Evolutionary conservation across 2,329 filamentous ascomycete genomes (phyloP).

Genomic region (Amylocarpus encephaloides): DNA sequence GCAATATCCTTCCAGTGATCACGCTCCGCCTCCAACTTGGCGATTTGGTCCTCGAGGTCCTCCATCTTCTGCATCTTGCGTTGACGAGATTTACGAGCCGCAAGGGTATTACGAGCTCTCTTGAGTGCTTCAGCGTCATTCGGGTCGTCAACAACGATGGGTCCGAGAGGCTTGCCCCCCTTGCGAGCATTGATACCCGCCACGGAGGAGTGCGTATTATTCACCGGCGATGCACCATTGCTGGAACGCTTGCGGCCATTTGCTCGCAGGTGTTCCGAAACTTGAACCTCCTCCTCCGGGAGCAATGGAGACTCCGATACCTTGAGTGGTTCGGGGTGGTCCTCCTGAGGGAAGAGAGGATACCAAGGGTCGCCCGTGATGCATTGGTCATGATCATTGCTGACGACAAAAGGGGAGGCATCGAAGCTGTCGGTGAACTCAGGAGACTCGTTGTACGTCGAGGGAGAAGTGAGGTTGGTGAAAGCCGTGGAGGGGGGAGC

Average conservation of each 20-base stretch:
- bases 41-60: slow-evolving; percentile 67
- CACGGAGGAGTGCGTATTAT: slow-evolving; percentile 53
- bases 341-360: slow-evolving; percentile 60
- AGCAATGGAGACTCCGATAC: slow-evolving; percentile 23
- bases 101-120: slow-evolving; percentile 87
- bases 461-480: slow-evolving; percentile 80
- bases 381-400: slow-evolving; percentile 47
- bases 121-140: slow-evolving; percentile 75
- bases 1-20: slow-evolving; percentile 54
- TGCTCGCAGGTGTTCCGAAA: slow-evolving; percentile 37
- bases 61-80: slow-evolving; percentile 75
- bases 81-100: slow-evolving; percentile 86
- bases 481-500: slow-evolving; percentile 76
- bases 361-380: slow-evolving; percentile 59
- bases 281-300: slow-evolving; percentile 44
- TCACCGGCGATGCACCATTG: slow-evolving; percentile 39
- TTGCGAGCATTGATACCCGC: slow-evolving; percentile 67
- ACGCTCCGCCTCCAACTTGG: slow-evolving; percentile 58
- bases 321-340: slow-evolving; percentile 30
- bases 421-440: slow-evolving; percentile 65
- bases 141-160: slow-evolving; percentile 70
- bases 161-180: slow-evolving; percentile 73
- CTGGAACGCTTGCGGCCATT: slow-evolving; percentile 36
- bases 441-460: slow-evolving; percentile 70
- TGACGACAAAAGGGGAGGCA: slow-evolving; percentile 73